Evolutionary conservation across 23 red algal species (phyloP).

Genomic region (Rhodosorus marinus): DNA sequence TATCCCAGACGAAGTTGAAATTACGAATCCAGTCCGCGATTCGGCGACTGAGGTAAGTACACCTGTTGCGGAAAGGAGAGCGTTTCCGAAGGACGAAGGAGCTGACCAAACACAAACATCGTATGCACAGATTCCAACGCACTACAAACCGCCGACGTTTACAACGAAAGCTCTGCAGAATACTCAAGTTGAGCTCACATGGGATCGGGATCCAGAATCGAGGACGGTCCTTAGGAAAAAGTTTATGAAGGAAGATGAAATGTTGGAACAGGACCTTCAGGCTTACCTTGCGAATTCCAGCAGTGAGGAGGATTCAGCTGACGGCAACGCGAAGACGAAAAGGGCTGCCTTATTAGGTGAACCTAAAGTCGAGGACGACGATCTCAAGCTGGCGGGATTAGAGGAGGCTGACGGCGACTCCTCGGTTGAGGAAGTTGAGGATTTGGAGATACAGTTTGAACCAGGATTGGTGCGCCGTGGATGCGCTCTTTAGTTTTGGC

Average conservation of each 20-base stretch:
- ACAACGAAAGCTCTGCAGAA: conserved; percentile 38
- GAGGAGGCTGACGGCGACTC: conserved; percentile 8
- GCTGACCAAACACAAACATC: too few species aligned
- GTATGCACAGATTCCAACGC: too few species aligned
- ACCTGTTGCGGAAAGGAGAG: conserved; percentile 18
- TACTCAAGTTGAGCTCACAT: conserved; percentile 43
- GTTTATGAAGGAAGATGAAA: conserved; percentile 43
- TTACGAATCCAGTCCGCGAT: conserved; percentile 13
- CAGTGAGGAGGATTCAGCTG: conserved; percentile 24
- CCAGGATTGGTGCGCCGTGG: conserved; percentile 57
- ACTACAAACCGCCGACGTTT: conserved; percentile 36
- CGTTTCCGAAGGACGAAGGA: too few species aligned
- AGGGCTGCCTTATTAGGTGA: neutral
- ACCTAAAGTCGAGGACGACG: neutral
- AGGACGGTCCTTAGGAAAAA: conserved; percentile 43
- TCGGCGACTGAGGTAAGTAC: conserved; percentile 17
- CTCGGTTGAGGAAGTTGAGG: conserved; percentile 17
- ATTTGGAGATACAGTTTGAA: conserved; percentile 58
- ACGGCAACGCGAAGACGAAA: neutral
- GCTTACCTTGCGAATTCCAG: conserved; percentile 50
- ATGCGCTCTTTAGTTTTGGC: too few species aligned
- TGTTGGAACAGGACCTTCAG: conserved; percentile 69
- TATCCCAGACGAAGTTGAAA: conserved; percentile 62
- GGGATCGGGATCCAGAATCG: conserved; percentile 73
- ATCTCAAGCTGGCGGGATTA: neutral